Percentiles rank a stretch among this genome's conserved stretches.
phyloP scores from a whole-genome alignment of 2,329 filamentous ascomycete genomes.

The Exophiala viscosa region DNA sequence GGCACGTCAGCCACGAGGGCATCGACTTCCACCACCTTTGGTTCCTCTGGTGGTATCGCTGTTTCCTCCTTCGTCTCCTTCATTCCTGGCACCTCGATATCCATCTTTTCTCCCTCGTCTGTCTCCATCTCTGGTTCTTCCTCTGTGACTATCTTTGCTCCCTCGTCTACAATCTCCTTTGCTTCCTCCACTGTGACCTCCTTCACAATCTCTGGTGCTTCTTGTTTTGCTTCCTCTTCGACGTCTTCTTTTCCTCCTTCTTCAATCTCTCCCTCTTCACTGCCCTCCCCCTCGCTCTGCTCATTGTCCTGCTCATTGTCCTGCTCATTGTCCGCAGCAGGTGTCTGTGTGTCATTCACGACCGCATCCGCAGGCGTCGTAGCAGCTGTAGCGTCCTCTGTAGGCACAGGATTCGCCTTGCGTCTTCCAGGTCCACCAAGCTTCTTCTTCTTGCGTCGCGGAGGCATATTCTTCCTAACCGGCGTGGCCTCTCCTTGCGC shows the following conservation, averaged over 20 bases:
- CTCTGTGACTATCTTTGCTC: too few relatives aligned
- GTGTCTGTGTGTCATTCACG: conserved; percentile 9
- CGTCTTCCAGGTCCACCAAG: conserved; percentile 25
- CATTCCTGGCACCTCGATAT: too few relatives aligned
- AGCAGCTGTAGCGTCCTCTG: neutral
- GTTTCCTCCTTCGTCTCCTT: too few relatives aligned
- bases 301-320: conserved; percentile 15
- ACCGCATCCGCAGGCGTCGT: conserved; percentile 2
- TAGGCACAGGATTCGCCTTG: conserved; percentile 14
- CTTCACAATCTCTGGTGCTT: neutral
- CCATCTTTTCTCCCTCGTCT: too few relatives aligned
- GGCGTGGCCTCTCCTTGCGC: conserved; percentile 16
- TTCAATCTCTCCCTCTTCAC: conserved; percentile 28
- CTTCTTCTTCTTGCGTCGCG: conserved; percentile 29
- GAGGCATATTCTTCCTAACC: conserved; percentile 25
- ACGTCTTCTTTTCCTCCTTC: conserved; percentile 8
- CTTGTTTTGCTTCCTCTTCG: neutral
- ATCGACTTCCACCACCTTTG: too few relatives aligned
- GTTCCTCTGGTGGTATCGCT: too few relatives aligned
- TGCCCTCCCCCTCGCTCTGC: conserved; percentile 28
- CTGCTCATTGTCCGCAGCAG: conserved; percentile 11
- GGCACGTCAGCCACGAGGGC: too few relatives aligned
- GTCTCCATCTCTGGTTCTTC: too few relatives aligned
- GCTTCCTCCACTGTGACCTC: neutral
- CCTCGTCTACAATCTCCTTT: neutral